phyloP scores from a whole-genome alignment of 2,329 filamentous ascomycete genomes.

The Myotisia sp. region DNA sequence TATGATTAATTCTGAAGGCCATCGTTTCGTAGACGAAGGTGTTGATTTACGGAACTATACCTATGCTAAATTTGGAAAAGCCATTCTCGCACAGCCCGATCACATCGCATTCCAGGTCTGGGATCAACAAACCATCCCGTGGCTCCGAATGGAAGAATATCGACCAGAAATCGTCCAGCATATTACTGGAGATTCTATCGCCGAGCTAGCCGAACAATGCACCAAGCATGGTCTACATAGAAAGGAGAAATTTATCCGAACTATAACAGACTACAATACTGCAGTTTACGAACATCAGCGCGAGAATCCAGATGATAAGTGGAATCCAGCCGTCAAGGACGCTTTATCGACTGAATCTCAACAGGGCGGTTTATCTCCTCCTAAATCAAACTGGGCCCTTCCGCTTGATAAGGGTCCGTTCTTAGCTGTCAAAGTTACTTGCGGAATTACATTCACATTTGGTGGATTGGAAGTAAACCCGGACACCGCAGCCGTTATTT shows the following conservation, averaged over 20 bases:
- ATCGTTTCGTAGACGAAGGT: conserved; percentile 54
- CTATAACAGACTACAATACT: conserved; percentile 43
- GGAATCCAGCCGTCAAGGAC: conserved; percentile 48
- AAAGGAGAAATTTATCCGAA: conserved; percentile 36
- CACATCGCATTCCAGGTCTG: conserved; percentile 51
- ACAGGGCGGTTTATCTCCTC: conserved; percentile 28
- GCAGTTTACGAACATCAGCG: conserved; percentile 37
- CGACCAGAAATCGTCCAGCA: conserved; percentile 42
- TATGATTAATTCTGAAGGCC: conserved; percentile 46
- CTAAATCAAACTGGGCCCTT: conserved; percentile 54
- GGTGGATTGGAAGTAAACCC: conserved; percentile 46
- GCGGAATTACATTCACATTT: conserved; percentile 56
- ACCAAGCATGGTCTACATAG: conserved; percentile 34
- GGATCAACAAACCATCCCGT: conserved; percentile 39
- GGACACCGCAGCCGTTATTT: conserved; percentile 40
- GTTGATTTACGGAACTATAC: conserved; percentile 52
- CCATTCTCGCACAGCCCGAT: conserved; percentile 45
- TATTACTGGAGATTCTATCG: conserved; percentile 37
- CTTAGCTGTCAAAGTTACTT: conserved; percentile 49
- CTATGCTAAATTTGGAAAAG: conserved; percentile 50
- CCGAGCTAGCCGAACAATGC: conserved; percentile 42
- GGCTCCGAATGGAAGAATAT: conserved; percentile 50
- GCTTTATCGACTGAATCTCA: conserved; percentile 46
- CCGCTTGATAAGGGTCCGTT: conserved; percentile 45
- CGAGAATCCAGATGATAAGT: conserved; percentile 35